Evolutionary conservation across 2,329 filamentous ascomycete species (phyloP).

Genomic region (Pyricularia grisea): DNA sequence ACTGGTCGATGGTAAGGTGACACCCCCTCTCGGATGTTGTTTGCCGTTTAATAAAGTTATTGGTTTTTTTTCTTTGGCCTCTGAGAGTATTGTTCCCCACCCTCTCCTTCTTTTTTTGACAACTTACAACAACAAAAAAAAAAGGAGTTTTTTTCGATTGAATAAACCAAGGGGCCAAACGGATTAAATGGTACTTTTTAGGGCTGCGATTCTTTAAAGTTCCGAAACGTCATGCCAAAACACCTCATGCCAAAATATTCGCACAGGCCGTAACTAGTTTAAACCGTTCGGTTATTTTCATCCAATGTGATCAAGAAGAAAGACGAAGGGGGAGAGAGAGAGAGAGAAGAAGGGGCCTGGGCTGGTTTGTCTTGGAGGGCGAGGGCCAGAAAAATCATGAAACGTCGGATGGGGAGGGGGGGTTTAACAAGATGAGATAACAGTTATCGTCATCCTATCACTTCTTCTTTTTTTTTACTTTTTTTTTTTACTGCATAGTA

Average conservation of each 20-base stretch:
- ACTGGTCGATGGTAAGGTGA: background rate
- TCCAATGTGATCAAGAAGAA: background rate
- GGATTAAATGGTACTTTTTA: background rate
- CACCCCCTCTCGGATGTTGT: no score
- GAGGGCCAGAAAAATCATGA: background rate
- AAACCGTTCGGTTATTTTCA: background rate
- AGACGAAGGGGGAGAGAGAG: background rate
- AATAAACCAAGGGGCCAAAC: background rate
- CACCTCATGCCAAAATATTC: background rate
- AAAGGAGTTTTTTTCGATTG: no score
- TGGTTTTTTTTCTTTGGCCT: no score
- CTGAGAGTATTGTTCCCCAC: background rate
- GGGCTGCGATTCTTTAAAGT: background rate
- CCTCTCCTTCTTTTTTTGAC: no score
- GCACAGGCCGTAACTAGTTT: background rate
- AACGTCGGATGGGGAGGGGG: background rate
- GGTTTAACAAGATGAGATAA: no score
- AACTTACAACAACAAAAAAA: no score
- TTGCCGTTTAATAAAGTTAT: no score
- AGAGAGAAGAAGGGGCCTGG: no score
- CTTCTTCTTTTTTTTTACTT: no score
- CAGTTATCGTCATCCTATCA: no score
- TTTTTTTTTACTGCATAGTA: background rate
- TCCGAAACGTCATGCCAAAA: background rate
- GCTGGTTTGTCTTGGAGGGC: no score